phyloP scores from a whole-genome alignment of 768 basidiomycete genomes.

The Sarcodon sp. region DNA sequence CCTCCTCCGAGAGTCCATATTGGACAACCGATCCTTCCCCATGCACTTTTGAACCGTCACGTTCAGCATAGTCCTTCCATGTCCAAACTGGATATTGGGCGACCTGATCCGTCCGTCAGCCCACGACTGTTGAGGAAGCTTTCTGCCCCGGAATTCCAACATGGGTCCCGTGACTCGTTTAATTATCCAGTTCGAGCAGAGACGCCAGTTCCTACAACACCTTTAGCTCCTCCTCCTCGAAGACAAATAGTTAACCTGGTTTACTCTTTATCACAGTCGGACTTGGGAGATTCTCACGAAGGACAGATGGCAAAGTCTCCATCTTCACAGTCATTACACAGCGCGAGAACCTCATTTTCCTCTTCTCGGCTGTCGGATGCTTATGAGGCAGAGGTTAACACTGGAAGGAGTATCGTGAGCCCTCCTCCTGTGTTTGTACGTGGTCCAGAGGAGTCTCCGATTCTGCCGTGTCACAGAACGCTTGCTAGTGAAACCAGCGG shows the following conservation, averaged over 20 bases:
- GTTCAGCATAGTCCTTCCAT: neutral
- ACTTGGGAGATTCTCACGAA: conserved; percentile 20
- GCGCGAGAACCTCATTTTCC: conserved; percentile 12
- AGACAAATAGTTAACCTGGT: conserved; percentile 32
- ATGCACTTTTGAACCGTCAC: neutral
- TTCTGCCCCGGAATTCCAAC: neutral
- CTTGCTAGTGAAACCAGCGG: too few relatives aligned
- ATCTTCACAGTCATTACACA: conserved; percentile 8
- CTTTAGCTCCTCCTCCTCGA: conserved; percentile 57
- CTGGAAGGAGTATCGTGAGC: neutral
- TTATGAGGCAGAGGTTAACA: neutral
- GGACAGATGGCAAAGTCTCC: conserved; percentile 3
- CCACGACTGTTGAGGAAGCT: neutral
- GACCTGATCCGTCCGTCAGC: neutral
- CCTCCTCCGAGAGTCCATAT: neutral
- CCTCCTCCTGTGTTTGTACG: neutral
- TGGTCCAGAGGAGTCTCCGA: too few relatives aligned
- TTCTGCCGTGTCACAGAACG: too few relatives aligned
- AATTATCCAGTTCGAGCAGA: conserved; percentile 43
- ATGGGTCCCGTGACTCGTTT: neutral
- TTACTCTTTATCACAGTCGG: conserved; percentile 47
- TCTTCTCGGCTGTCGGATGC: conserved; percentile 10
- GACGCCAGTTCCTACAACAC: conserved; percentile 47
- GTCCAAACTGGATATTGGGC: neutral
- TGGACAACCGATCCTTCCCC: neutral